phyloP scores from a whole-genome alignment of 225 moss, liverwort and hornwort genomes.

The Takakia lepidozioides region DNA sequence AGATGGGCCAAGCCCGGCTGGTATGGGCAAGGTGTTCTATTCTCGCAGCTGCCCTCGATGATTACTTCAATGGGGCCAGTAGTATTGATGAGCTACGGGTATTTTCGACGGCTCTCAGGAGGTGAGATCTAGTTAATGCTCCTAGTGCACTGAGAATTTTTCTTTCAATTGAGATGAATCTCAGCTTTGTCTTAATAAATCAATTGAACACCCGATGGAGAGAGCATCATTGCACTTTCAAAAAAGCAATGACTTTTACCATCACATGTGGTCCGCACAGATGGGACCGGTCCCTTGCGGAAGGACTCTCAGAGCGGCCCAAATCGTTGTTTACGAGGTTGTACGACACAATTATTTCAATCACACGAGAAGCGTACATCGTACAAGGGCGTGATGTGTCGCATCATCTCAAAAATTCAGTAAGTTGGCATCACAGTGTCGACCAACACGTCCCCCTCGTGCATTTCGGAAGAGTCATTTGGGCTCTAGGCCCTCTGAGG shows the following conservation, averaged over 20 bases:
- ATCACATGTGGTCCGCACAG: constrained; percentile 8
- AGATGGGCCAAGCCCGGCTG: constrained; percentile 29
- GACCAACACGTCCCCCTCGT: background rate
- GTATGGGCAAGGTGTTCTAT: constrained; percentile 38
- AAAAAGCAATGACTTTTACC: too few species aligned
- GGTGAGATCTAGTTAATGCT: too few species aligned
- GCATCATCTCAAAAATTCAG: constrained; percentile 23
- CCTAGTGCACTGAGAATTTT: too few species aligned
- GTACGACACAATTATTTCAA: constrained; percentile 33
- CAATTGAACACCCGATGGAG: too few species aligned
- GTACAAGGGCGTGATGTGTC: constrained; percentile 54
- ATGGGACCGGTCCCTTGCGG: constrained; percentile 34
- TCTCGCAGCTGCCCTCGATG: constrained; percentile 41
- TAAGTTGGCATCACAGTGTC: background rate
- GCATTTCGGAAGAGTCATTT: background rate
- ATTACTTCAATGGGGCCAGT: constrained; percentile 38
- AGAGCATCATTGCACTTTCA: too few species aligned
- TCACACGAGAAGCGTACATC: constrained; percentile 28
- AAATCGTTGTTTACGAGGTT: constrained; percentile 37
- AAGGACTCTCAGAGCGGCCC: constrained; percentile 21
- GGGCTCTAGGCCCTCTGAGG: background rate
- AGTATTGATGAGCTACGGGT: constrained; percentile 16
- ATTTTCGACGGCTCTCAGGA: constrained; percentile 22
- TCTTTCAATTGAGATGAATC: too few species aligned
- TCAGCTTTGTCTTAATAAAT: too few species aligned